These are phyloP conservation scores for Termitomyces sp. DNA, from an alignment of 768 basidiomycete species.

Conservation along the genomic window DNA sequence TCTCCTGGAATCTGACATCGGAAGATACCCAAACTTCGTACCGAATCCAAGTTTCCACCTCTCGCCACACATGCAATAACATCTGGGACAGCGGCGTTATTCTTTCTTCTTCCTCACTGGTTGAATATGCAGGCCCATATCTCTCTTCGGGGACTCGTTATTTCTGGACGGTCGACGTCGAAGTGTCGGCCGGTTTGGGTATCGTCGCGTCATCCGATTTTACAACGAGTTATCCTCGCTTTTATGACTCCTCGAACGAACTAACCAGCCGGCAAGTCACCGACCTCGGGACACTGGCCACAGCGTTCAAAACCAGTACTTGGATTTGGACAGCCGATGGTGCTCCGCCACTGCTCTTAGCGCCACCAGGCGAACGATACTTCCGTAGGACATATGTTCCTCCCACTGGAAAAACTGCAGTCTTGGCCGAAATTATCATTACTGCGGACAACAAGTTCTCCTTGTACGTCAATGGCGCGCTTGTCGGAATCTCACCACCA, in stretches of 20 bases:
- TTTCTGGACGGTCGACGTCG: conserved; percentile 3
- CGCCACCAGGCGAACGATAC: conserved; percentile 5
- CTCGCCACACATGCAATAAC: not conserved
- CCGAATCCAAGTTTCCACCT: conserved; percentile 1
- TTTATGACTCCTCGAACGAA: not conserved
- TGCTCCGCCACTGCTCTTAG: not conserved
- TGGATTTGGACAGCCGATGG: conserved; percentile 15
- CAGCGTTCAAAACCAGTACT: conserved; percentile 3
- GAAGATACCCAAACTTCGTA: conserved; percentile 6
- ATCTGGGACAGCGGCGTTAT: conserved; percentile 7
- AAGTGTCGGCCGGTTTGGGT: not conserved
- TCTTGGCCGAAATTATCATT: conserved; percentile 11
- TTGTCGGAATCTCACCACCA: conserved; percentile 3
- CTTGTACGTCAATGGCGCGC: conserved; percentile 9
- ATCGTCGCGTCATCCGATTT: conserved; percentile 1
- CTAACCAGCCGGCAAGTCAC: conserved; percentile 1
- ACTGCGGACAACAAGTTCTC: conserved; percentile 10
- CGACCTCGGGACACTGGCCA: conserved; percentile 4
- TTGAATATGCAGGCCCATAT: conserved; percentile 6
- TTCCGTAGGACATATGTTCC: conserved; percentile 11
- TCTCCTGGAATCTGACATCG: conserved; percentile 1
- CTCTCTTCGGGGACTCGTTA: not conserved
- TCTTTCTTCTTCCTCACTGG: conserved; percentile 4
- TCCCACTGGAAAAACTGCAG: conserved; percentile 8
- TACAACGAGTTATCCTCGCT: not conserved